These are phyloP conservation scores for Talaromyces funiculosus DNA, from an alignment of 2,329 filamentous ascomycete genomes.

Conservation along the genomic window DNA sequence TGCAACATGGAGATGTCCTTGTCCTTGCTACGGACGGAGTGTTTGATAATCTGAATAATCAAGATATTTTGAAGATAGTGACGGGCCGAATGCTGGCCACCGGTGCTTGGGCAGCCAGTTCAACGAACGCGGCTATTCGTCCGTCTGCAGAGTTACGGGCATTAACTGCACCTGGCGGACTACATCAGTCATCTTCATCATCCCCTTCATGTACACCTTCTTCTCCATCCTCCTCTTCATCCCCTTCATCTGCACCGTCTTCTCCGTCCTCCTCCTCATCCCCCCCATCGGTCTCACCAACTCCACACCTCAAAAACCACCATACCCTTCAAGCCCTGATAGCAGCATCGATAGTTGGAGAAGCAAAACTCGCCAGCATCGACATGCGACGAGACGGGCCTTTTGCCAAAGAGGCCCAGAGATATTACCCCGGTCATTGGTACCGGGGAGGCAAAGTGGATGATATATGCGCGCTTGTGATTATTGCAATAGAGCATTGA, in stretches of 20 bases:
- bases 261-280: conserved; percentile 16
- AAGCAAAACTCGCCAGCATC: conserved; percentile 78
- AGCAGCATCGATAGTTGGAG: conserved; percentile 70
- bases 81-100: conserved; percentile 67
- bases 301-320: conserved; percentile 13
- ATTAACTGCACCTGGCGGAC: conserved; percentile 47
- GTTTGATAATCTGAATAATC: conserved; percentile 90
- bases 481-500: conserved; percentile 58
- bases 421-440: conserved; percentile 75
- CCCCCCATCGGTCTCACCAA: conserved; percentile 15
- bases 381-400: conserved; percentile 80
- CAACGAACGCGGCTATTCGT: conserved; percentile 49
- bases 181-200: conserved; percentile 19
- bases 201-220: conserved; percentile 13
- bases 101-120: conserved; percentile 67
- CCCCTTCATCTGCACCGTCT: conserved; percentile 13
- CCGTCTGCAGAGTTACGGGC: conserved; percentile 56
- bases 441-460: conserved; percentile 93
- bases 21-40: conserved; percentile 91
- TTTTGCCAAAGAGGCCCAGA: conserved; percentile 91
- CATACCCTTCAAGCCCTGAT: conserved; percentile 69
- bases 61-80: conserved; percentile 77
- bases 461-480: conserved; percentile 84
- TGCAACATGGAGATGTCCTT: conserved; percentile 89
- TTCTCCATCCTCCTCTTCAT: conserved; percentile 12